Evolutionary conservation across 257 asterid species (phyloP), one percentile per base, ranked within the genome.

Genomic region (Gynochthodes officinalis): DNA sequence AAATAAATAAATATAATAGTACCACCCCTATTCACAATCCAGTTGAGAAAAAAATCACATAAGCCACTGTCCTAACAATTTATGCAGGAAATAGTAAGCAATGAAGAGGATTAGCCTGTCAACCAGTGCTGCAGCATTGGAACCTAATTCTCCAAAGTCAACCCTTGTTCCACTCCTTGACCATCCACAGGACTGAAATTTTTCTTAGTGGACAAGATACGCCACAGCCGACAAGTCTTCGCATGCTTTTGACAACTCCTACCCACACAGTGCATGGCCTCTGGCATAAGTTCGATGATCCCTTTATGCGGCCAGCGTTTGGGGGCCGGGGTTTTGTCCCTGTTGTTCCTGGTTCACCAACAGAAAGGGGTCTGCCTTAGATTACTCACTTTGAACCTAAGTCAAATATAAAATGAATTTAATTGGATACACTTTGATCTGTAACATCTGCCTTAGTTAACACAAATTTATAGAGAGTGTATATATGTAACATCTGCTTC

Each of bases 281-380:
- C 42, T 83, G 84, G 87, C 82, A 84, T 12, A 83, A 60, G 75
- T 83, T 83, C 42, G 87, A 83, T 7, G 81, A 83, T 71, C 1
- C 81, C 7, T 83, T 77, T 64, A 83, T 83, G 87, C 87, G 87
- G 3, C 87, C 87, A 0, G 59, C 80, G 59, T 83, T 83, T 72
- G 87, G 87, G 25, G 87, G 87, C 13, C 81, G 87, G 49, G 87
- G 87, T 3, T 83, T 83, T 54, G 81, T 76, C 30, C 82, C 87
- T 16, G 49, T 75, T 40, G 57, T 63, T 63, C 82, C 84, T 11
- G 76, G 83, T 43, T 83, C 84, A 39, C 84, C 84, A 4, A 71
- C 73, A 28, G 87, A 80, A 69, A 66, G 33, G 50, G 50, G 21
- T 62, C 72, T 52, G 49, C 61, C 28, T 39, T 74, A 27, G 64